A percentile compares a stretch with the other conserved stretches of the same genome.
Evolutionary conservation across 1,284 basidiomycete genomes (phyloP).

Genomic region (Polyporus tsugae): DNA sequence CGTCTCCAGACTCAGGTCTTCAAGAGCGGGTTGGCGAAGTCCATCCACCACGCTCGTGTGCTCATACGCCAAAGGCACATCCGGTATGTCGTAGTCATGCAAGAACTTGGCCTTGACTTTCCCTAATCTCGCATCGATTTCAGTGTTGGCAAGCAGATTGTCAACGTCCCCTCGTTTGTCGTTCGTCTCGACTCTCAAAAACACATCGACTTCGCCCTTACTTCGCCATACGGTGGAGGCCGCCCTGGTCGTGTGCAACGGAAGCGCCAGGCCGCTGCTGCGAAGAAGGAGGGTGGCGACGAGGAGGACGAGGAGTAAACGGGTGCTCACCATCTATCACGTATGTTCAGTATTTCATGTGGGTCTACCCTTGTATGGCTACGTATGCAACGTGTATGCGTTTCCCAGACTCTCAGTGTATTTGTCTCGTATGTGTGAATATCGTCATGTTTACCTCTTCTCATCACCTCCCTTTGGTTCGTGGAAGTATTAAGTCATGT

Average conservation of each 20-base stretch:
- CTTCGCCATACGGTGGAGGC: slow-evolving; percentile 97
- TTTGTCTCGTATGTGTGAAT: background rate
- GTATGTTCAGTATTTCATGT: slow-evolving; percentile 42
- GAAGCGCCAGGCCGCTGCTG: slow-evolving; percentile 95
- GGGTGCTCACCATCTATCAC: slow-evolving; percentile 29
- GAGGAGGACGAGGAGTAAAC: slow-evolving; percentile 90
- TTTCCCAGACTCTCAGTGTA: slow-evolving; percentile 23
- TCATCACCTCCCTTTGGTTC: background rate
- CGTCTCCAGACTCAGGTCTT: slow-evolving; percentile 99
- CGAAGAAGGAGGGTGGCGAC: slow-evolving; percentile 90
- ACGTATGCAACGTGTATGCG: slow-evolving; percentile 40
- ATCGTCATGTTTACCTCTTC: background rate
- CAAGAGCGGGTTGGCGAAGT: slow-evolving; percentile 98
- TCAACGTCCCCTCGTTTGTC: slow-evolving; percentile 99
- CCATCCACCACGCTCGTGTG: slow-evolving; percentile 98
- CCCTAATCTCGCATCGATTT: background rate
- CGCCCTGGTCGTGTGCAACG: slow-evolving; percentile 98
- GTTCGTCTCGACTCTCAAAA: slow-evolving; percentile 98
- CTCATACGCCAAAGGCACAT: slow-evolving; percentile 98
- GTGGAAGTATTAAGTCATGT: background rate
- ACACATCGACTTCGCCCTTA: slow-evolving; percentile 99
- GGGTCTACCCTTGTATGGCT: slow-evolving; percentile 41
- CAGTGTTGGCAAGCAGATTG: slow-evolving; percentile 98
- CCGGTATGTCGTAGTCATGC: slow-evolving; percentile 61
- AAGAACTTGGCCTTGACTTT: background rate